phyloP scores from a whole-genome alignment of 2,329 filamentous ascomycete species.

The Alternaria alternata region DNA sequence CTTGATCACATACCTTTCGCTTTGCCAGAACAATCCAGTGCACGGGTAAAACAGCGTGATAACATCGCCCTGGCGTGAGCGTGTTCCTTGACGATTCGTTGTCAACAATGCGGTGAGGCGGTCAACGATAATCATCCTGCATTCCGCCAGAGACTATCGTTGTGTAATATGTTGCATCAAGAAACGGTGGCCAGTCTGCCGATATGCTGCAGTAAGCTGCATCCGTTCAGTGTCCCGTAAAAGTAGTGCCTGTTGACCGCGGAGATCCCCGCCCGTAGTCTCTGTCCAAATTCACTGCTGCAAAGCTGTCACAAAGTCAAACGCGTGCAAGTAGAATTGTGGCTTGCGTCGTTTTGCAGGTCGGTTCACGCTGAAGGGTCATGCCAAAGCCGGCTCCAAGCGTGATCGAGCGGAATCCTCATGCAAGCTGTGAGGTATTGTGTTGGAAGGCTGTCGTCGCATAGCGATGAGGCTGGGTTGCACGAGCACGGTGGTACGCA shows the following conservation, averaged over 20 bases:
- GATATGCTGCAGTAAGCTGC: slow-evolving; percentile 21
- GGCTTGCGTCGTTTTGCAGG: neutral
- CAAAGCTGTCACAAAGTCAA: neutral
- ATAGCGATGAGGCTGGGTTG: neutral
- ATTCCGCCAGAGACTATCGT: slow-evolving; percentile 10
- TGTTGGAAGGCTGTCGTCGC: neutral
- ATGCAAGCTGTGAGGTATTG: neutral
- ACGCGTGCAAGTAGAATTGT: neutral
- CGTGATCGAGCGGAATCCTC: neutral
- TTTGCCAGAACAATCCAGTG: neutral
- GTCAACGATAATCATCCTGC: neutral
- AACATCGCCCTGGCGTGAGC: neutral
- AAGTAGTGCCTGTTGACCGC: neutral
- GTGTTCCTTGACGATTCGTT: slow-evolving; percentile 2
- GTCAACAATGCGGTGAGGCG: slow-evolving; percentile 11
- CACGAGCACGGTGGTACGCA: neutral
- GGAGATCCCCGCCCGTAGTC: slow-evolving; percentile 1
- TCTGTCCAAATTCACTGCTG: neutral
- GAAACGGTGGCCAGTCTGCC: slow-evolving; percentile 14
- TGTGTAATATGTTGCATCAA: slow-evolving; percentile 8
- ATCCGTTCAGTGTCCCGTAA: neutral
- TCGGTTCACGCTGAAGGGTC: neutral
- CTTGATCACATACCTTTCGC: neutral
- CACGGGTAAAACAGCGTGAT: neutral
- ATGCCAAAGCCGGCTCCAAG: neutral